phyloP scores from a whole-genome alignment of 2,329 filamentous ascomycete genomes.

The Daldinia sp. region DNA sequence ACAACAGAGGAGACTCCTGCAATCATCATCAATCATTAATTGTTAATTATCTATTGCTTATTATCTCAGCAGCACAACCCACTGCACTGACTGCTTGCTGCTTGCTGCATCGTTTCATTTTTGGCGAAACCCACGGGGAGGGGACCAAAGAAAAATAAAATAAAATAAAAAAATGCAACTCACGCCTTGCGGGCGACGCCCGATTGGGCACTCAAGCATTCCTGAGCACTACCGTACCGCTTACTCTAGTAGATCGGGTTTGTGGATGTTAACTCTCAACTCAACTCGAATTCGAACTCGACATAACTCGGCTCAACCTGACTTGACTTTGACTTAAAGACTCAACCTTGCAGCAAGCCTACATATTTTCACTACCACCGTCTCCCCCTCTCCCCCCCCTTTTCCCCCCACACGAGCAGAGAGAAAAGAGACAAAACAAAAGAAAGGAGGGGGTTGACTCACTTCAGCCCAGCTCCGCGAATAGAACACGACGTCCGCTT shows the following conservation, averaged over 20 bases:
- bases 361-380: too few relatives aligned
- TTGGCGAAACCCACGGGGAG: neutral
- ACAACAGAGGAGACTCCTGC: conserved; percentile 57
- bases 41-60: neutral
- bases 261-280: conserved; percentile 23
- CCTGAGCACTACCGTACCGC: conserved; percentile 48
- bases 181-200: conserved; percentile 51
- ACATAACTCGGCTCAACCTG: neutral
- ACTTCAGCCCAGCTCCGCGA: conserved; percentile 78
- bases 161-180: conserved; percentile 48
- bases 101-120: conserved; percentile 1
- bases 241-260: conserved; percentile 46
- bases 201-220: conserved; percentile 51
- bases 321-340: conserved; percentile 23
- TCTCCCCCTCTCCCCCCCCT: neutral
- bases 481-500: conserved; percentile 80
- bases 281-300: neutral
- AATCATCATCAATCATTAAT: conserved; percentile 21
- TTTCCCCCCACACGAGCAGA: conserved; percentile 20
- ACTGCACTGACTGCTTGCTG: conserved; percentile 36
- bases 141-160: too few relatives aligned
- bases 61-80: conserved; percentile 47
- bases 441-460: conserved; percentile 33
- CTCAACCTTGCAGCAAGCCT: too few relatives aligned
- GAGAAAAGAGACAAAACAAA: neutral